A percentile compares a stretch with the other conserved stretches of the same genome.
phyloP scores from a whole-genome alignment of 139 green algal species.

The Volvox africanus region DNA sequence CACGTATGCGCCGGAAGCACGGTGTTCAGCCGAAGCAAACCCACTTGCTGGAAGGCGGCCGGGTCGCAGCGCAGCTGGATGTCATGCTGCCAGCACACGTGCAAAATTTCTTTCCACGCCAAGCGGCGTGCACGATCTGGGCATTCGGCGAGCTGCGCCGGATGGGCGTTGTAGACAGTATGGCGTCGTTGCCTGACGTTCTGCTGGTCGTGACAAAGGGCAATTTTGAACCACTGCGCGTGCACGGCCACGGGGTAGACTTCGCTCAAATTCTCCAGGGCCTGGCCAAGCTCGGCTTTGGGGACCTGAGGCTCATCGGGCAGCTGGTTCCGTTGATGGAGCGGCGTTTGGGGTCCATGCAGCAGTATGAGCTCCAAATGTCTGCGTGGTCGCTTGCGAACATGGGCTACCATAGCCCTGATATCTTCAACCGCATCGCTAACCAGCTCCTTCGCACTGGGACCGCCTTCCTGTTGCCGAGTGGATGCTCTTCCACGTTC shows the following conservation, averaged over 20 bases:
- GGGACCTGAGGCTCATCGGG: background rate
- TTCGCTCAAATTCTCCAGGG: conserved; percentile 52
- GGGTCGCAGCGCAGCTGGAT: conserved; percentile 31
- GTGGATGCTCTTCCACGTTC: background rate
- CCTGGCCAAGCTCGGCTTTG: conserved; percentile 42
- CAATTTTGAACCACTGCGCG: conserved; percentile 24
- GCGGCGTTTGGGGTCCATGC: conserved; percentile 6
- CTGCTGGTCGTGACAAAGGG: background rate
- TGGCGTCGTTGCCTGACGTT: conserved; percentile 23
- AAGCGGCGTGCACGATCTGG: conserved; percentile 47
- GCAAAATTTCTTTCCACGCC: conserved; percentile 30
- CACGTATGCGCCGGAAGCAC: conserved; percentile 5
- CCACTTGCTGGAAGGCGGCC: background rate
- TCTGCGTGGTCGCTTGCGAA: background rate
- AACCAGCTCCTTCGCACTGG: conserved; percentile 1
- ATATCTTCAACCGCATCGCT: background rate
- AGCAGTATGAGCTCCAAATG: conserved; percentile 31
- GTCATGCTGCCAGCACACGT: conserved; percentile 20
- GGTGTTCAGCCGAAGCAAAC: background rate
- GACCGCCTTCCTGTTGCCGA: conserved; percentile 20
- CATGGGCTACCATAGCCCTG: background rate
- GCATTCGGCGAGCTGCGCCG: conserved; percentile 42
- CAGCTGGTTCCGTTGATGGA: background rate
- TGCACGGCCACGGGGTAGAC: conserved; percentile 42
- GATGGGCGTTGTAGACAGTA: background rate